Conservation (phyloP, 1,284 basidiomycete species). For the Laetiporus sulphureus region DNA sequence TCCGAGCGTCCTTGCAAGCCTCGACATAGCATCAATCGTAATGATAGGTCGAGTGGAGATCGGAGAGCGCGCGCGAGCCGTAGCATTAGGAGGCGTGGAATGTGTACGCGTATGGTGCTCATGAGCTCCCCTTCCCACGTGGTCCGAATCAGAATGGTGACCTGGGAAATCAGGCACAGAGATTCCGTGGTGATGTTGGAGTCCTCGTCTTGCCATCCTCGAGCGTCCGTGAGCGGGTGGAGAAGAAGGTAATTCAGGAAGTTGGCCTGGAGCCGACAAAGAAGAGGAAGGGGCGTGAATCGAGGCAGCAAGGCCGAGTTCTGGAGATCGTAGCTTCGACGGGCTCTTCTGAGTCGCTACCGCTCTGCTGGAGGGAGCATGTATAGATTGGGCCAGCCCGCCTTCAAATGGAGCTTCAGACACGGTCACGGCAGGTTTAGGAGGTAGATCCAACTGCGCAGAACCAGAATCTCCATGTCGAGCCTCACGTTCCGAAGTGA, state of each 20-base stretch:
- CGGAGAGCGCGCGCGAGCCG: slow-evolving; percentile 28
- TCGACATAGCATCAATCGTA: slow-evolving; percentile 59
- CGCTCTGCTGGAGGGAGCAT: slow-evolving; percentile 12
- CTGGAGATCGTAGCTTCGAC: slow-evolving; percentile 9
- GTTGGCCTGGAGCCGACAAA: slow-evolving; percentile 24
- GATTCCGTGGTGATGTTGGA: slow-evolving; percentile 21
- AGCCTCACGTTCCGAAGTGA: slow-evolving; percentile 8
- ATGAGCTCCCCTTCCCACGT: slow-evolving; percentile 9
- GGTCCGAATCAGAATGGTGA: slow-evolving; percentile 12
- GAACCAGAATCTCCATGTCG: not conserved
- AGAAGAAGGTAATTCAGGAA: slow-evolving; percentile 24
- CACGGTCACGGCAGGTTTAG: not conserved
- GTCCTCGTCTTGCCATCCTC: slow-evolving; percentile 41
- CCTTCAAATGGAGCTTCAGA: slow-evolving; percentile 20
- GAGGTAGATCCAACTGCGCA: slow-evolving; percentile 6
- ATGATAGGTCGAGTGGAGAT: slow-evolving; percentile 57
- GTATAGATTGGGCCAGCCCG: slow-evolving; percentile 12
- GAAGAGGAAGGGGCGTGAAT: slow-evolving; percentile 38
- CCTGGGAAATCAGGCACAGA: slow-evolving; percentile 19
- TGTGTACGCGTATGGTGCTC: slow-evolving; percentile 48
- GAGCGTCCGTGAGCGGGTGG: slow-evolving; percentile 41
- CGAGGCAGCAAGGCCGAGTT: slow-evolving; percentile 29
- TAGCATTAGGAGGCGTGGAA: slow-evolving; percentile 48
- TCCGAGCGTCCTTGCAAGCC: slow-evolving; percentile 53
- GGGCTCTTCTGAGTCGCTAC: too few relatives aligned